phyloP scores from a whole-genome alignment of 1,284 basidiomycete species.

The Neotropicomus parvogracilis region DNA sequence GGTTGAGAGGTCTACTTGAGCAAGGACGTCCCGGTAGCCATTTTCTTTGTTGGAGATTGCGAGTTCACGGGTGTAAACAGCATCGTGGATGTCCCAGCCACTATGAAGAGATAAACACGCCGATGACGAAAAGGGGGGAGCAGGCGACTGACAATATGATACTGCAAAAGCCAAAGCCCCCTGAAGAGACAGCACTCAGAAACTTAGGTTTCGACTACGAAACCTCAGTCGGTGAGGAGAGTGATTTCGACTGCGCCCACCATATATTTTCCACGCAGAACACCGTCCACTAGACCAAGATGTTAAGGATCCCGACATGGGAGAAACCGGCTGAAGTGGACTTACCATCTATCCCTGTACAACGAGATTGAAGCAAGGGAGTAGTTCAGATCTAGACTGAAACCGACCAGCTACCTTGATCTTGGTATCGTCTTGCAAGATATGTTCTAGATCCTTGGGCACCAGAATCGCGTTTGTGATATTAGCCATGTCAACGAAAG shows the following conservation, averaged over 20 bases:
- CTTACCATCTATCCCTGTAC: conserved; percentile 66
- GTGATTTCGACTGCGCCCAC: conserved; percentile 35
- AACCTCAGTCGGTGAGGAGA: conserved; percentile 3
- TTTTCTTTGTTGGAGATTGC: conserved; percentile 87
- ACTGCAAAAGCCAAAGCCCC: conserved; percentile 90
- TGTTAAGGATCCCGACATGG: conserved; percentile 6
- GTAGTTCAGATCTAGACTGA: background rate
- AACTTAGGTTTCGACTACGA: conserved; percentile 87
- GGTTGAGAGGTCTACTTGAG: conserved; percentile 79
- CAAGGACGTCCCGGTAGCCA: conserved; percentile 87
- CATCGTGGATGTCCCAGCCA: conserved; percentile 87
- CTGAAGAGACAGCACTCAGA: conserved; percentile 74
- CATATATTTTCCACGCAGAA: conserved; percentile 93
- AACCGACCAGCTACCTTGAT: conserved; percentile 86
- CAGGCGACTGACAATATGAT: conserved; percentile 71
- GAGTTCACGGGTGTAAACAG: conserved; percentile 79
- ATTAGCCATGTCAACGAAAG: conserved; percentile 5
- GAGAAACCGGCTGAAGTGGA: conserved; percentile 11
- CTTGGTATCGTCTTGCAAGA: conserved; percentile 70
- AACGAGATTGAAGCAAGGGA: background rate
- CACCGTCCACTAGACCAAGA: conserved; percentile 72
- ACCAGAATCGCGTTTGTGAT: conserved; percentile 38
- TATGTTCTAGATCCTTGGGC: conserved; percentile 56
- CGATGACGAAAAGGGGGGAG: background rate
- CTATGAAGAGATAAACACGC: conserved; percentile 36